These are phyloP conservation scores for Saturnispora diversa DNA, from an alignment of 805 yeast genomes.

Conservation along the genomic window DNA sequence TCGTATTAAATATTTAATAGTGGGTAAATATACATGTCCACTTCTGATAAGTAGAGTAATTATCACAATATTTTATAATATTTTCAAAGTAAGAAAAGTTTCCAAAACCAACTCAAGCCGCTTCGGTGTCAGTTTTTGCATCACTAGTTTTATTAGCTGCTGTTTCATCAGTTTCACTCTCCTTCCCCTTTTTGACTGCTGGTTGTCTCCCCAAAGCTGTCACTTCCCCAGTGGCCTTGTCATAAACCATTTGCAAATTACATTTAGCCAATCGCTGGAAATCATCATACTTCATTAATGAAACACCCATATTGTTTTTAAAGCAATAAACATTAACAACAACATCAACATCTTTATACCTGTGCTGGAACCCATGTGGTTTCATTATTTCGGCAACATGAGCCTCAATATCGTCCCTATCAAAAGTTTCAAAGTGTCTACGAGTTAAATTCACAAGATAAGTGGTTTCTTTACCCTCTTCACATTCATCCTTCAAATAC, in stretches of 20 bases:
- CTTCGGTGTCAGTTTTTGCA: too few relatives aligned
- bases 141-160: too few relatives aligned
- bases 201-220: conserved; percentile 10
- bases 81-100: neutral
- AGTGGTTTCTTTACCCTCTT: conserved; percentile 8
- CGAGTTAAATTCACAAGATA: conserved; percentile 79
- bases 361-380: conserved; percentile 56
- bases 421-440: conserved; percentile 69
- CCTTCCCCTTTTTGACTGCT: too few relatives aligned
- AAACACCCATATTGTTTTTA: conserved; percentile 72
- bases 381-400: conserved; percentile 34
- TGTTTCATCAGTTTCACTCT: too few relatives aligned
- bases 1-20: too few relatives aligned
- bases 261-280: conserved; percentile 57
- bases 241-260: conserved; percentile 78
- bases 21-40: too few relatives aligned
- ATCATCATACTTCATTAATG: conserved; percentile 61
- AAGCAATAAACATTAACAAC: conserved; percentile 80
- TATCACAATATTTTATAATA: too few relatives aligned
- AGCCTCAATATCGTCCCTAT: conserved; percentile 64
- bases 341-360: conserved; percentile 70
- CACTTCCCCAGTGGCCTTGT: conserved; percentile 26
- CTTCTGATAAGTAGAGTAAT: too few relatives aligned
- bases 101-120: neutral
- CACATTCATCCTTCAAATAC: too few relatives aligned